Conservation (phyloP, 768 basidiomycete species). For the Lepiota subincarnata region DNA sequence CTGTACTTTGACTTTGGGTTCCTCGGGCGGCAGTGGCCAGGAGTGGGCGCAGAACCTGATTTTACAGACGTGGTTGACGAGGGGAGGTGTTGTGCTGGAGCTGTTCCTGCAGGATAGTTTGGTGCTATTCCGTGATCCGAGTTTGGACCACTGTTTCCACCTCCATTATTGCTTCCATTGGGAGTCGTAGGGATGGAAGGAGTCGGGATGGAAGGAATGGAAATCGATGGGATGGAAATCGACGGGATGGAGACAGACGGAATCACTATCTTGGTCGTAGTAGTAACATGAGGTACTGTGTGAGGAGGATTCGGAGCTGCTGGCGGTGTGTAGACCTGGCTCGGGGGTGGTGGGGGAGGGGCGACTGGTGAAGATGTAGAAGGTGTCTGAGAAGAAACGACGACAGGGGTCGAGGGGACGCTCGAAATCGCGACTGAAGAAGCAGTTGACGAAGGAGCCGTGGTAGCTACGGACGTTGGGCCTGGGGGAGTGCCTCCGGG, state of each 20-base stretch:
- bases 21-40: background rate
- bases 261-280: slow-evolving; percentile 7
- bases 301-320: slow-evolving; percentile 1
- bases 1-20: background rate
- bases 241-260: slow-evolving; percentile 12
- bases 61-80: too few relatives aligned
- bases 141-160: background rate
- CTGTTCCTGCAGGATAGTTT: too few relatives aligned
- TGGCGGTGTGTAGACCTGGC: background rate
- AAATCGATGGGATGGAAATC: slow-evolving; percentile 13
- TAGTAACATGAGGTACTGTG: slow-evolving; percentile 7
- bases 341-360: background rate
- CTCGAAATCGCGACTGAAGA: background rate
- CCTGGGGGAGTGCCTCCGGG: slow-evolving; percentile 6
- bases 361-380: background rate
- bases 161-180: background rate
- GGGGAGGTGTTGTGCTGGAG: too few relatives aligned
- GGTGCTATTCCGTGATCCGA: background rate
- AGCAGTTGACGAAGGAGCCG: background rate
- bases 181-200: background rate
- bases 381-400: background rate
- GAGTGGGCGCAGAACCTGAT: background rate
- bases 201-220: slow-evolving; percentile 12
- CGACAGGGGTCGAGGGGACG: background rate
- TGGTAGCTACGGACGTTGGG: slow-evolving; percentile 8